Evolutionary conservation across 371 early-diverging fungal species (phyloP), one percentile per base, ranked within the genome.

Genomic region (Syncephalastrum monosporum): DNA sequence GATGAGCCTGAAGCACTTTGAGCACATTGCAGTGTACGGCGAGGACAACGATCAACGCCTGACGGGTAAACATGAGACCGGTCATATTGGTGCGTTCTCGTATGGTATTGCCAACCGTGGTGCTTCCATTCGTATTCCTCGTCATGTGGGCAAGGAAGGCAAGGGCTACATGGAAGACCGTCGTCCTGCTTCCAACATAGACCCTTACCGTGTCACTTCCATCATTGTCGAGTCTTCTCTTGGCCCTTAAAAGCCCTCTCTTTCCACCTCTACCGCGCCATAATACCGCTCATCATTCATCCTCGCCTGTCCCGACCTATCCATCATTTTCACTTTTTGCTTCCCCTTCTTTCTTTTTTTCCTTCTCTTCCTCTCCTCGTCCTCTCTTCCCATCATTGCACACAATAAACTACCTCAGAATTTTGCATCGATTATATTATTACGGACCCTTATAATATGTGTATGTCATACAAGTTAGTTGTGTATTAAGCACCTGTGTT

Each of bases 21-120:
- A 77, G 51, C 85, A 85, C 59, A 85, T 85, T 57, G 83, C 79
- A 29, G 83, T 83, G 38, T 85, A 85, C 63, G 85, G 85, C 54
- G 79, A 75, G 64, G 85, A 84, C 50, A 84, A 84, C 51, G 83
- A 84, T 25, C 74, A 75, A 47, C 77, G 85, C 44, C 66, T 84
- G 47, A 82, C 83, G 17, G 85, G 85, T 56, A 53, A 61, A 42
- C 83, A 84, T 47, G 85, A 84, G 57, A 85, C 85, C 38, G 85
- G 81, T 46, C 74, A 75, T 45, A 85, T 85, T 56, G 57, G 69
- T 43, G 63, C 77, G 12, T 85, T 85, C 72, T 72, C 69, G 8
- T 81, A 70, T 54, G 85, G 85, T 57, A 79, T 83, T 47, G 85
- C 83, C 46, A 77, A 85, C 67, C 77, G 85, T 51, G 85, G 85